phyloP scores from a whole-genome alignment of 768 basidiomycete species.

The Tephrocybe sp. region DNA sequence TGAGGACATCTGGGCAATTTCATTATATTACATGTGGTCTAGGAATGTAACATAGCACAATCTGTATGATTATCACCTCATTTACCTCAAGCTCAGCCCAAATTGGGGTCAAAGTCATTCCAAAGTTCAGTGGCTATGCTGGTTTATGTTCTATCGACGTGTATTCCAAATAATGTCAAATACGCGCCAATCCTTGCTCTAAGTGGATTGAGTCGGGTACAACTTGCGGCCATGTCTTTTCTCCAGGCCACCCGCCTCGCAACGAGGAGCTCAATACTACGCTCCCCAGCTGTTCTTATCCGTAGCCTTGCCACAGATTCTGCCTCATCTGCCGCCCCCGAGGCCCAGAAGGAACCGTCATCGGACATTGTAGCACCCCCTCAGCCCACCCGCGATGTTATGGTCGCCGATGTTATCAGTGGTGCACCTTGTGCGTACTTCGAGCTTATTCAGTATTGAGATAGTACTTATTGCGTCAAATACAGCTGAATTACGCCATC shows the following conservation, averaged over 20 bases:
- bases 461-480: background rate
- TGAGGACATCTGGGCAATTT: constrained; percentile 2
- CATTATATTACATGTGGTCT: constrained; percentile 2
- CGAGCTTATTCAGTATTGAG: background rate
- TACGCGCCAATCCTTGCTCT: background rate
- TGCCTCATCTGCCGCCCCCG: constrained; percentile 24
- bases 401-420: constrained; percentile 81
- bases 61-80: background rate
- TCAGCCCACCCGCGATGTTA: constrained; percentile 56
- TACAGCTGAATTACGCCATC: constrained; percentile 80
- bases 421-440: constrained; percentile 74
- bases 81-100: too few species aligned
- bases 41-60: constrained; percentile 4
- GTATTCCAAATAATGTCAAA: constrained; percentile 10
- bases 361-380: constrained; percentile 41
- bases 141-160: background rate
- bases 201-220: constrained; percentile 6
- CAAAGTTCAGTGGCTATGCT: too few species aligned
- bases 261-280: constrained; percentile 21
- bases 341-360: constrained; percentile 30
- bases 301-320: constrained; percentile 34
- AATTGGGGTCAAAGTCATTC: too few species aligned
- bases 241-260: constrained; percentile 42
- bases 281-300: constrained; percentile 18
- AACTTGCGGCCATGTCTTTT: constrained; percentile 48